Evolutionary conservation across 106 monocot genomes (phyloP), one percentile per base, ranked within the genome.

Genomic region (Dendrobium nobile): DNA sequence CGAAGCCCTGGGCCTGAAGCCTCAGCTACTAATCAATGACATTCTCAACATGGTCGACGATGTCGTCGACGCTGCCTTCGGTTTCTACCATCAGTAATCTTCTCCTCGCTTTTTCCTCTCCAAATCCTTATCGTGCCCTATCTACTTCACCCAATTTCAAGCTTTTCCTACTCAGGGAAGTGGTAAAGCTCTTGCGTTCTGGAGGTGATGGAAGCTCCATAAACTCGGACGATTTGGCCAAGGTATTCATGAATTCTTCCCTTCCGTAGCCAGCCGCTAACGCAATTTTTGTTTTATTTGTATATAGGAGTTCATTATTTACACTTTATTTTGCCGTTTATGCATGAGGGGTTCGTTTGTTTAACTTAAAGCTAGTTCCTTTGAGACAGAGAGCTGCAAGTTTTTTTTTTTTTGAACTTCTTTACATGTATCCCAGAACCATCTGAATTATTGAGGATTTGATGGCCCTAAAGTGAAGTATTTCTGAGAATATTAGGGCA

Each of bases 41-140:
- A 70, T 90, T 80, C 90, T 95, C 59, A 92, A 95, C 85, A 31
- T 79, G 81, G 81, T 89, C 74, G 90, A 92, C 76, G 91, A 95
- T 80, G 41, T 87, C 51, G 27, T 88, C 81, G 87, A 91, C 37
- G 87, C 84, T 20, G 92, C 95, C 82, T 92, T 95, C 86, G 79
- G 86, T 26, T 88, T 75, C 84, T 82, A 33, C 89, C 77, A 83
- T 59, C 86, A 92, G 95, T 95, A 48, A 42, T 2, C 33, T 41
- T 54, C 45, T 48, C 45, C 33, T 37, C 77, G 33, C 7, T 42
- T 79, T 75, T 73, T 47, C 68, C 51, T 51, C 40, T 41, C 77
- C 13, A 24, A 44, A 15, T 82, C 51, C 0, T 55, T 47, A 22
- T 1, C 13, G 10, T 58, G 47, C 44, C 59, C 19, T 54, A 48